These are phyloP conservation scores for Didymella segeticola DNA, from an alignment of 2,329 filamentous ascomycete species.

Conservation along the genomic window DNA sequence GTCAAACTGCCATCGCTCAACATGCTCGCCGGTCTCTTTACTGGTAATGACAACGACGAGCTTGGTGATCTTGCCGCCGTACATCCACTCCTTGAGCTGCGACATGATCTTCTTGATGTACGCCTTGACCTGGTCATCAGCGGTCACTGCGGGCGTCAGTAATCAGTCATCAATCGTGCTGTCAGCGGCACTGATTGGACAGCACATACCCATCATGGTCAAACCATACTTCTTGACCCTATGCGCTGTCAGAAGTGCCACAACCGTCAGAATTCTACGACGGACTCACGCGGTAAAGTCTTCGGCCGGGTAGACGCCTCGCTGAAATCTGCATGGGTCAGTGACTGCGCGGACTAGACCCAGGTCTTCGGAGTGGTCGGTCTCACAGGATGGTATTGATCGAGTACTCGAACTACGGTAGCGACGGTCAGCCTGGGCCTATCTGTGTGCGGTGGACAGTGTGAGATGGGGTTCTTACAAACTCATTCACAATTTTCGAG, in stretches of 20 bases:
- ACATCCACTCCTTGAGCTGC: slow-evolving; percentile 97
- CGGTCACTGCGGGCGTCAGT: slow-evolving; percentile 68
- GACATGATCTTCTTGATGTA: slow-evolving; percentile 99
- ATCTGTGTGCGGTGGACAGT: not conserved
- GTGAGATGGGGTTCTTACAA: slow-evolving; percentile 67
- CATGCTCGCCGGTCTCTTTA: slow-evolving; percentile 95
- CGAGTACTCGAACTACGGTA: slow-evolving; percentile 85
- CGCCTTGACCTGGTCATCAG: slow-evolving; percentile 97
- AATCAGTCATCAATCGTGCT: too few species aligned
- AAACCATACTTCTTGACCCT: slow-evolving; percentile 98
- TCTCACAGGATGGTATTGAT: slow-evolving; percentile 93
- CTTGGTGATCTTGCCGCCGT: slow-evolving; percentile 94
- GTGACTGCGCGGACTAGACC: slow-evolving; percentile 13
- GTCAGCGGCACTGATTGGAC: not conserved
- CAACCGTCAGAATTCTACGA: not conserved
- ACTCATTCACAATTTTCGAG: slow-evolving; percentile 90
- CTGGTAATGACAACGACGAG: slow-evolving; percentile 95
- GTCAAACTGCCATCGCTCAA: slow-evolving; percentile 98
- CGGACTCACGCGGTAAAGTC: slow-evolving; percentile 85
- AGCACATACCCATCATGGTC: slow-evolving; percentile 80
- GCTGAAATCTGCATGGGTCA: slow-evolving; percentile 73
- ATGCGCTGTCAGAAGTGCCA: slow-evolving; percentile 28
- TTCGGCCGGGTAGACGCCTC: slow-evolving; percentile 84
- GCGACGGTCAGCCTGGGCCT: slow-evolving; percentile 18
- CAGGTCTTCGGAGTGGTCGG: not conserved